Evolutionary conservation across 1,284 basidiomycete species (phyloP).

Genomic region (Leccinum griseonigrum): DNA sequence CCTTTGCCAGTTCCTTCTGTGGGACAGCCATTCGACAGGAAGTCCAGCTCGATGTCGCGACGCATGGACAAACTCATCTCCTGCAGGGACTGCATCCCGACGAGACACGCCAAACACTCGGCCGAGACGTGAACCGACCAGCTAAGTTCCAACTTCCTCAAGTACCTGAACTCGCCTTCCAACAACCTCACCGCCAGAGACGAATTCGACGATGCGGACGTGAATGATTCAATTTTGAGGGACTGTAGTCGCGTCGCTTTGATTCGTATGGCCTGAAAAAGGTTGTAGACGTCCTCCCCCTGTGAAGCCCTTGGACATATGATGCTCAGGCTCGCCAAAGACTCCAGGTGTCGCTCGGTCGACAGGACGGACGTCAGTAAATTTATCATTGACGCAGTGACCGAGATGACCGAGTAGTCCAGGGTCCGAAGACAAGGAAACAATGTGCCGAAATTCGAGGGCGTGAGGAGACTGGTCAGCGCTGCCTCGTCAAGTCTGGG

Average conservation of each 20-base stretch:
- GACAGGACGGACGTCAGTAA: conserved; percentile 23
- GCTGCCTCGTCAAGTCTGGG: conserved; percentile 26
- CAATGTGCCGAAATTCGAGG: conserved; percentile 21
- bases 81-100: conserved; percentile 20
- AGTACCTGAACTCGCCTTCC: conserved; percentile 18
- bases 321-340: conserved; percentile 23
- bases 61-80: conserved; percentile 24
- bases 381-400: conserved; percentile 18
- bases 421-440: conserved; percentile 28
- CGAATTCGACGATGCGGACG: conserved; percentile 7
- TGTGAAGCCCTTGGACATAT: conserved; percentile 26
- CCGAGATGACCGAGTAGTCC: conserved; percentile 30
- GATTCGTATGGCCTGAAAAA: conserved; percentile 24
- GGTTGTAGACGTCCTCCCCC: conserved; percentile 17
- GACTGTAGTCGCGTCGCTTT: conserved; percentile 21
- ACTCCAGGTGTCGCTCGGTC: conserved; percentile 16
- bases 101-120: conserved; percentile 22
- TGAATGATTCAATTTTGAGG: conserved; percentile 28
- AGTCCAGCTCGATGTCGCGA: conserved; percentile 20
- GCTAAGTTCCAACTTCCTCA: conserved; percentile 26
- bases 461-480: conserved; percentile 19
- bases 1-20: background rate
- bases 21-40: conserved; percentile 13
- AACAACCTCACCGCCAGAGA: conserved; percentile 19
- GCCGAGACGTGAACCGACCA: conserved; percentile 25